These are phyloP conservation scores for Ogataea hybrid DNA, from an alignment of 1,139 yeast genomes.

Conservation along the genomic window DNA sequence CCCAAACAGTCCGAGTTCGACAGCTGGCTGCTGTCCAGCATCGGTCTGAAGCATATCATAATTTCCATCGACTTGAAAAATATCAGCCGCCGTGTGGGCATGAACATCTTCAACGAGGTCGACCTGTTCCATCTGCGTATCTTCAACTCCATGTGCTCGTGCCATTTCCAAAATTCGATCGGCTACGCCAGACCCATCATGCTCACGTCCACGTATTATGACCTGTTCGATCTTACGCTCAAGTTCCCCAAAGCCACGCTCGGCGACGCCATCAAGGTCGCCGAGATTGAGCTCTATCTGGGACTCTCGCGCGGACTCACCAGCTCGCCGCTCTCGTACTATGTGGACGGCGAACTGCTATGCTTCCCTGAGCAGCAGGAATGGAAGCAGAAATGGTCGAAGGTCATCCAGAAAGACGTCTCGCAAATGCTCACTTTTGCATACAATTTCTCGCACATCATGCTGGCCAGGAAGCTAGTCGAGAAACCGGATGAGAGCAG, in stretches of 20 bases:
- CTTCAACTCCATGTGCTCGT: constrained; percentile 46
- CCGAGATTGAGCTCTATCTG: constrained; percentile 43
- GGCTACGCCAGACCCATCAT: constrained; percentile 44
- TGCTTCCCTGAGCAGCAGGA: constrained; percentile 34
- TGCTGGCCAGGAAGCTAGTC: constrained; percentile 40
- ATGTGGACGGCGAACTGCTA: constrained; percentile 14
- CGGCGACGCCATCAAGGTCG: constrained; percentile 49
- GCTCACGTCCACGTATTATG: constrained; percentile 36
- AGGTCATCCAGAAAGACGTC: constrained; percentile 42
- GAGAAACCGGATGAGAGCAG: constrained; percentile 6
- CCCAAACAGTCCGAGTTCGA: constrained; percentile 48
- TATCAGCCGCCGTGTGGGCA: constrained; percentile 37
- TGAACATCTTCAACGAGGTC: constrained; percentile 22
- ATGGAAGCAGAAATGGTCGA: constrained; percentile 45
- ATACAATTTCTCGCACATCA: constrained; percentile 42
- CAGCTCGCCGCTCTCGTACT: not conserved
- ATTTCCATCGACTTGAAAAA: constrained; percentile 41
- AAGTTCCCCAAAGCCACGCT: constrained; percentile 44
- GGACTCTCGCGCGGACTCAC: constrained; percentile 21
- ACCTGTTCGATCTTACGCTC: constrained; percentile 39
- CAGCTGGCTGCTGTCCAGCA: constrained; percentile 46
- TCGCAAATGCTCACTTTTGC: constrained; percentile 44
- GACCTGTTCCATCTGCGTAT: constrained; percentile 51
- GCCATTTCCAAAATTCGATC: constrained; percentile 47
- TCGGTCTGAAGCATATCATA: constrained; percentile 47